Conservation (phyloP, 2,329 filamentous ascomycete species). For the Periconia sp. region DNA sequence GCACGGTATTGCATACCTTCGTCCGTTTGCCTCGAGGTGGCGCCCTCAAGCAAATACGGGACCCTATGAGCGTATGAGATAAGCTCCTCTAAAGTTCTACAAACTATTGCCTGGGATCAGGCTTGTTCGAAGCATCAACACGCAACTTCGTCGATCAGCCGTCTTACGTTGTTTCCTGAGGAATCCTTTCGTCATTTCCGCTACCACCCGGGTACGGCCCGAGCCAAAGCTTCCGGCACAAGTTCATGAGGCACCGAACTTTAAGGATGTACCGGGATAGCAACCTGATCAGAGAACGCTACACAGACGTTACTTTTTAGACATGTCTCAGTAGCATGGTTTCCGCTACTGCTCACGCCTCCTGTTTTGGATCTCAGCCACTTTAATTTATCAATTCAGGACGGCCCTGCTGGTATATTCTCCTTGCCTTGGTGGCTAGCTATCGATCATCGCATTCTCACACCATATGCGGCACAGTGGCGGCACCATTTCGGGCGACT, state of each 20-base stretch:
- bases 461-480: not conserved
- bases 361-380: not conserved
- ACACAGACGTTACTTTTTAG: constrained; percentile 10
- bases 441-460: not conserved
- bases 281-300: constrained; percentile 5
- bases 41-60: constrained; percentile 1
- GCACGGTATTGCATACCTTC: constrained; percentile 15
- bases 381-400: not conserved
- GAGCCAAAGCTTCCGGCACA: constrained; percentile 32
- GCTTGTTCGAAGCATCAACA: constrained; percentile 22
- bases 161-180: constrained; percentile 20
- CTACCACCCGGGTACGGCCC: constrained; percentile 28
- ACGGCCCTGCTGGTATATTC: not conserved
- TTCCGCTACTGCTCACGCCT: constrained; percentile 3
- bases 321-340: constrained; percentile 12
- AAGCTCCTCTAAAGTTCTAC: constrained; percentile 10
- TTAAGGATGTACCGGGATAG: constrained; percentile 9
- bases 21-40: constrained; percentile 6
- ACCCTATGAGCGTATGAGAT: constrained; percentile 12
- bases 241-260: constrained; percentile 11
- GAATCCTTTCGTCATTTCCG: constrained; percentile 20
- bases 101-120: constrained; percentile 23
- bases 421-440: not conserved
- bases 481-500: too few relatives aligned
- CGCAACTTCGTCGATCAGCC: constrained; percentile 38